phyloP scores from a whole-genome alignment of 2,329 filamentous ascomycete genomes.

The Raffaelea ambrosiae region DNA sequence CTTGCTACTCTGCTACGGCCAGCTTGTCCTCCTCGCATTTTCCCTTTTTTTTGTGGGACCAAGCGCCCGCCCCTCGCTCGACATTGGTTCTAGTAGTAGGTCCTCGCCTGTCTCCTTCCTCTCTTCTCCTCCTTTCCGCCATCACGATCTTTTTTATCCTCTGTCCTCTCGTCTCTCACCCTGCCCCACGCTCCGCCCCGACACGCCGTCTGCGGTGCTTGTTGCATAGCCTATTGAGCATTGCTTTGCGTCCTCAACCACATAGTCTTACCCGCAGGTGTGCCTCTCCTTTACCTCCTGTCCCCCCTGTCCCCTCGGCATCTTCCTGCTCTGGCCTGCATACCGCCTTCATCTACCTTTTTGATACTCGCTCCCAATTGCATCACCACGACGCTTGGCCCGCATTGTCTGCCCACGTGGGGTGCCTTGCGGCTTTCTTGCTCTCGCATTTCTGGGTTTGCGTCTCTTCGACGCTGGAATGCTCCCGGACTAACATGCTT shows the following conservation, averaged over 20 bases:
- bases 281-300: no score
- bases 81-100: not conserved
- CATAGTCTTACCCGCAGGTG: not conserved
- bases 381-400: no score
- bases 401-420: no score
- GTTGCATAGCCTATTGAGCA: conserved; percentile 2
- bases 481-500: not conserved
- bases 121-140: not conserved
- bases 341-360: no score
- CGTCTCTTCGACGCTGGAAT: not conserved
- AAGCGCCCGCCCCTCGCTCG: not conserved
- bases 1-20: not conserved
- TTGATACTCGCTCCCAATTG: no score
- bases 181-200: no score
- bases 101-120: not conserved
- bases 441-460: not conserved
- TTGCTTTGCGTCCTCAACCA: not conserved
- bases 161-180: no score
- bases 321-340: no score
- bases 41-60: conserved; percentile 1
- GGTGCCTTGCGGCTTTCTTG: not conserved
- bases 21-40: conserved; percentile 1
- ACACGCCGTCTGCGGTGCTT: not conserved
- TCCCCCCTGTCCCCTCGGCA: no score
- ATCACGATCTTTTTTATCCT: not conserved